phyloP scores from a whole-genome alignment of 2,329 filamentous ascomycete species.

The Fonsecaea pedrosoi region DNA sequence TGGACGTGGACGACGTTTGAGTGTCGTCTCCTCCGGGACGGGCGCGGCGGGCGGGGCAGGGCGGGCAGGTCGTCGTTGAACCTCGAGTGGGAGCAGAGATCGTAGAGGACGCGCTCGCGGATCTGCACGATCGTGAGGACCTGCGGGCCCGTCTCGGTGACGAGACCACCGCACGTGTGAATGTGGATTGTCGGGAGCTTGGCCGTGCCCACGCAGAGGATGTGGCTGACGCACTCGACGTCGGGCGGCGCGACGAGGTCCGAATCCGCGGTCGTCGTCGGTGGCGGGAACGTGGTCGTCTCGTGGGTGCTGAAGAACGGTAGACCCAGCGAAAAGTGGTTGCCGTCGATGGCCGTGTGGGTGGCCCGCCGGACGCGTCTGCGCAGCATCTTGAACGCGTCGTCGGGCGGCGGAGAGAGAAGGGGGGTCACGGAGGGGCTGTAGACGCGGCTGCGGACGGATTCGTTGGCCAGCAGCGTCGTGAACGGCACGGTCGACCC shows the following conservation, averaged over 20 bases:
- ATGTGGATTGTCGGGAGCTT: neutral
- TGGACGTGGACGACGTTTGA: neutral
- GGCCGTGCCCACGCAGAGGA: slow-evolving; percentile 17
- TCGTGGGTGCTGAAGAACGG: slow-evolving; percentile 23
- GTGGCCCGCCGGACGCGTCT: slow-evolving; percentile 6
- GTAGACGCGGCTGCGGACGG: slow-evolving; percentile 1
- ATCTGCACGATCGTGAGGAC: slow-evolving; percentile 25
- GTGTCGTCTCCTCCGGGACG: slow-evolving; percentile 13
- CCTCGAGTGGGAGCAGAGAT: slow-evolving; percentile 13
- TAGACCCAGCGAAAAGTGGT: slow-evolving; percentile 6
- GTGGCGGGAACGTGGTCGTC: neutral
- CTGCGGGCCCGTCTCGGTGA: slow-evolving; percentile 6
- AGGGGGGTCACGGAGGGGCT: neutral
- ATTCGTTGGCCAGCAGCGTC: slow-evolving; percentile 21
- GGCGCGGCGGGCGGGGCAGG: slow-evolving; percentile 18
- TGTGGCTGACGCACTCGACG: slow-evolving; percentile 14
- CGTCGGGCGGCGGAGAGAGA: neutral
- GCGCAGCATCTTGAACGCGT: neutral
- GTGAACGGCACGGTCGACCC: slow-evolving; percentile 30
- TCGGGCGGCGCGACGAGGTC: slow-evolving; percentile 2
- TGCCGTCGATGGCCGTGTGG: slow-evolving; percentile 14
- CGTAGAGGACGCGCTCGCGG: slow-evolving; percentile 4
- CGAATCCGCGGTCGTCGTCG: neutral
- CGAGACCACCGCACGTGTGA: neutral
- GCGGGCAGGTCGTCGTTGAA: slow-evolving; percentile 16